phyloP scores from a whole-genome alignment of 2,329 filamentous ascomycete genomes.

The Curvularia verruculosa region DNA sequence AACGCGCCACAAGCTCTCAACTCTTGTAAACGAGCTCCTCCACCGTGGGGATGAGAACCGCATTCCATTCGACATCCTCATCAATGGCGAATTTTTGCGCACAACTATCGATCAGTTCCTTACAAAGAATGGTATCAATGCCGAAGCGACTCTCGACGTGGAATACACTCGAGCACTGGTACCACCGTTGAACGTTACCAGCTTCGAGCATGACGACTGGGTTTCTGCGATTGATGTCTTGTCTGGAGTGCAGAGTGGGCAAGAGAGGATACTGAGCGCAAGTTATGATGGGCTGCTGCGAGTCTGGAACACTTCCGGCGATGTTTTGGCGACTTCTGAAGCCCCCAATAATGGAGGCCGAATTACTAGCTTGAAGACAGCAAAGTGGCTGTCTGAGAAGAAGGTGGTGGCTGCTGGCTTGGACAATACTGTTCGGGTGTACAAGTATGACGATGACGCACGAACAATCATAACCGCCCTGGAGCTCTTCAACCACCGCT shows the following conservation, averaged over 20 bases:
- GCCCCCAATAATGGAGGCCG: constrained; percentile 67
- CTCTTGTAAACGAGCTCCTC: constrained; percentile 67
- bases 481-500: constrained; percentile 83
- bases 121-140: constrained; percentile 80
- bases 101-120: constrained; percentile 92
- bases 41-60: constrained; percentile 63
- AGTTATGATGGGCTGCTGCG: constrained; percentile 89
- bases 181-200: constrained; percentile 85
- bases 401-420: constrained; percentile 83
- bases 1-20: constrained; percentile 58
- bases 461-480: constrained; percentile 71
- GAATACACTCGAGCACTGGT: constrained; percentile 94
- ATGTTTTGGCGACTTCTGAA: constrained; percentile 78
- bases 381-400: constrained; percentile 77
- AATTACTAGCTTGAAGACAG: constrained; percentile 75
- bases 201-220: constrained; percentile 98
- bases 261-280: constrained; percentile 82
- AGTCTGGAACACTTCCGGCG: constrained; percentile 86
- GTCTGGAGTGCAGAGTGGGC: constrained; percentile 63
- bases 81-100: constrained; percentile 90
- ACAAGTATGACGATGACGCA: constrained; percentile 80
- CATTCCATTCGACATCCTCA: constrained; percentile 90
- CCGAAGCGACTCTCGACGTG: constrained; percentile 83
- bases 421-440: constrained; percentile 84
- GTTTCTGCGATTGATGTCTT: constrained; percentile 85